Conservation (phyloP, 2,329 filamentous ascomycete genomes). For the Dothiorella sarmentorum region DNA sequence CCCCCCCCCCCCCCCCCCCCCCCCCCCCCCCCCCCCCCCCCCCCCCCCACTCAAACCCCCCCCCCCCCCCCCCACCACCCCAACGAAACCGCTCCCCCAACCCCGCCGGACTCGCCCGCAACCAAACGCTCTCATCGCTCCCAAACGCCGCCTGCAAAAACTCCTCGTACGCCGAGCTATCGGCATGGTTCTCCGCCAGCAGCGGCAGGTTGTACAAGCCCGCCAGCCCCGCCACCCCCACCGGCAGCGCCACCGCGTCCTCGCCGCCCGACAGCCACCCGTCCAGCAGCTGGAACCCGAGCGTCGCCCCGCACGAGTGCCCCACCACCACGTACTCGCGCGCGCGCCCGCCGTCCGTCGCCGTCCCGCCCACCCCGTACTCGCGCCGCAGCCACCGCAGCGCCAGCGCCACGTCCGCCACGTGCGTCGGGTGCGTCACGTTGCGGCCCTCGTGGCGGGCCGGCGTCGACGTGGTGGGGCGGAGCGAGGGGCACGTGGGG, state of each 20-base stretch:
- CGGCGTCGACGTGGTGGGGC: slow-evolving; percentile 39
- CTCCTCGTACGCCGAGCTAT: slow-evolving; percentile 52
- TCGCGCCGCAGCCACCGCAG: slow-evolving; percentile 49
- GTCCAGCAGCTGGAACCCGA: slow-evolving; percentile 54
- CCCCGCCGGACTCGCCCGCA: slow-evolving; percentile 52
- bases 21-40: too few relatives aligned
- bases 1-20: too few relatives aligned
- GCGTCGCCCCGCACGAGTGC: slow-evolving; percentile 61
- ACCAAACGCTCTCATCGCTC: slow-evolving; percentile 49
- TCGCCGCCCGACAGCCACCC: slow-evolving; percentile 38
- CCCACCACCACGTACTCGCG: slow-evolving; percentile 50
- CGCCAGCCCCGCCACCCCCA: slow-evolving; percentile 58
- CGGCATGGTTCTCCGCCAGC: slow-evolving; percentile 46
- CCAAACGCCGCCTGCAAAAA: slow-evolving; percentile 64
- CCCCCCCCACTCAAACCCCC: too few relatives aligned
- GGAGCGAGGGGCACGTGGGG: slow-evolving; percentile 44
- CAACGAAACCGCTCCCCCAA: slow-evolving; percentile 39
- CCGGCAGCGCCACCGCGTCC: slow-evolving; percentile 33
- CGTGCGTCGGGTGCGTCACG: slow-evolving; percentile 59
- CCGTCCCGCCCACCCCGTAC: slow-evolving; percentile 41
- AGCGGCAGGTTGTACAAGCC: slow-evolving; percentile 65
- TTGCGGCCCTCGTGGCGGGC: slow-evolving; percentile 48
- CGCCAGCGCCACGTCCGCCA: slow-evolving; percentile 54
- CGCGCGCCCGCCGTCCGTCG: neutral
- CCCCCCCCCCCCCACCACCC: neutral